Conservation (phyloP, 2,329 filamentous ascomycete genomes). For the Fusarium nygamai region DNA sequence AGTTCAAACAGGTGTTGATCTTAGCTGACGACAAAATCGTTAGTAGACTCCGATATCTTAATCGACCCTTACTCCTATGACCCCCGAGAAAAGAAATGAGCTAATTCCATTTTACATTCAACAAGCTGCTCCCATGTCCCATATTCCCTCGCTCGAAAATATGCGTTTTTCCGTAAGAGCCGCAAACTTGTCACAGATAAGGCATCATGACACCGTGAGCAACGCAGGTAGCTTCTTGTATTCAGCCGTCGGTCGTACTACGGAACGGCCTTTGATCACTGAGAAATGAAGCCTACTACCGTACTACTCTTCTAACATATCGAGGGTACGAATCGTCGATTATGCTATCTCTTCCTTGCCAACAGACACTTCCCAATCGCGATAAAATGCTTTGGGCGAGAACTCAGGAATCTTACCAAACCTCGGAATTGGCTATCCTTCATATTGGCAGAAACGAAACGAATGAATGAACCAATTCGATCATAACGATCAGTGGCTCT, state of each 20-base stretch:
- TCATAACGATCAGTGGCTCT: too few species aligned
- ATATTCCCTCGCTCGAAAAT: not conserved
- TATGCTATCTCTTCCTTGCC: too few species aligned
- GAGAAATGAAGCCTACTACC: not conserved
- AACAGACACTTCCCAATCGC: too few species aligned
- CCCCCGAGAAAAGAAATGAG: not conserved
- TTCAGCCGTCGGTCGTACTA: not conserved
- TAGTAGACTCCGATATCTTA: not conserved
- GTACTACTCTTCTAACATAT: not conserved
- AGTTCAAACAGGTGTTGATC: not conserved
- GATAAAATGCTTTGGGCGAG: too few species aligned
- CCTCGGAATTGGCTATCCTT: too few species aligned
- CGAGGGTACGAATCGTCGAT: not conserved
- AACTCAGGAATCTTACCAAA: too few species aligned
- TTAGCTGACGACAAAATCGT: not conserved
- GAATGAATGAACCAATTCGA: too few species aligned
- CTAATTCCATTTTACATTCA: not conserved
- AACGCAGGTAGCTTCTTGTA: not conserved
- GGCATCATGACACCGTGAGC: not conserved
- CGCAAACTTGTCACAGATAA: not conserved
- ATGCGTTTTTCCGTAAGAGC: not conserved
- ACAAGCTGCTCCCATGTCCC: not conserved
- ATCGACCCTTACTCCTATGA: not conserved
- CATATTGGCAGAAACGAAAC: too few species aligned
- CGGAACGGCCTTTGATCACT: not conserved